Evolutionary conservation across 139 green algal species (phyloP).

Genomic region (Auxenochlorella protothecoides): DNA sequence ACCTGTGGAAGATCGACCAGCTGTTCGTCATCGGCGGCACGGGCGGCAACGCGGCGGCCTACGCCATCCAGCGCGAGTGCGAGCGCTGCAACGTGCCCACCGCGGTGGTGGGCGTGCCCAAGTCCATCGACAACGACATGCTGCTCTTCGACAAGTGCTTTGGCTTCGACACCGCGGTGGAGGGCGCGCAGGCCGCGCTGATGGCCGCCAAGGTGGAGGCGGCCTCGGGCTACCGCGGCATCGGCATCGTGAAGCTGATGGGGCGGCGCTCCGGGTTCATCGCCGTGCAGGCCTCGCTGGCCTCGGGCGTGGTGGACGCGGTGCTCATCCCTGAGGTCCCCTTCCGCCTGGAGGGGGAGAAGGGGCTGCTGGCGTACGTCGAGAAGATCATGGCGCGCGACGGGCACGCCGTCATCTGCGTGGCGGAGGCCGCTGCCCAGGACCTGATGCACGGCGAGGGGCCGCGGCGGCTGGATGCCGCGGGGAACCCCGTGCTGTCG

Average conservation of each 20-base stretch:
- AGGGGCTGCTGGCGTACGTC: slow-evolving; percentile 73
- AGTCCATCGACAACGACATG: slow-evolving; percentile 73
- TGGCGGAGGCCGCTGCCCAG: slow-evolving; percentile 73
- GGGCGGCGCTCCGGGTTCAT: slow-evolving; percentile 76
- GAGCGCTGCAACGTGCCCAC: slow-evolving; percentile 51
- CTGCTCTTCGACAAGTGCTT: slow-evolving; percentile 60
- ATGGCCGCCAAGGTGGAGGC: slow-evolving; percentile 66
- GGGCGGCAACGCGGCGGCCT: slow-evolving; percentile 70
- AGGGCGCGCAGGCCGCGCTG: slow-evolving; percentile 59
- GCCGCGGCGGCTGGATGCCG: slow-evolving; percentile 15
- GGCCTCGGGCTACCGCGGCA: slow-evolving; percentile 39
- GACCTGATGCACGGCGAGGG: slow-evolving; percentile 6
- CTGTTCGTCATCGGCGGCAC: slow-evolving; percentile 90
- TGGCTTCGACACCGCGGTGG: slow-evolving; percentile 77
- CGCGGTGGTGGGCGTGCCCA: slow-evolving; percentile 79
- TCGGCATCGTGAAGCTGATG: slow-evolving; percentile 83
- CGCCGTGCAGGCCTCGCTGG: slow-evolving; percentile 53
- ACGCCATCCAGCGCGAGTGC: slow-evolving; percentile 61
- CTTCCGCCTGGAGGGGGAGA: slow-evolving; percentile 68
- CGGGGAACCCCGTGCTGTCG: slow-evolving; percentile 45
- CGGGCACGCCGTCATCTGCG: slow-evolving; percentile 62
- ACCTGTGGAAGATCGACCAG: slow-evolving; percentile 94
- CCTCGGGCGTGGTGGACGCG: slow-evolving; percentile 47
- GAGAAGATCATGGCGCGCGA: slow-evolving; percentile 66
- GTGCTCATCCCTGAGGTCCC: slow-evolving; percentile 91